Evolutionary conservation across 2,329 filamentous ascomycete genomes (phyloP).

Genomic region (Pseudogymnoascus verrucosus): DNA sequence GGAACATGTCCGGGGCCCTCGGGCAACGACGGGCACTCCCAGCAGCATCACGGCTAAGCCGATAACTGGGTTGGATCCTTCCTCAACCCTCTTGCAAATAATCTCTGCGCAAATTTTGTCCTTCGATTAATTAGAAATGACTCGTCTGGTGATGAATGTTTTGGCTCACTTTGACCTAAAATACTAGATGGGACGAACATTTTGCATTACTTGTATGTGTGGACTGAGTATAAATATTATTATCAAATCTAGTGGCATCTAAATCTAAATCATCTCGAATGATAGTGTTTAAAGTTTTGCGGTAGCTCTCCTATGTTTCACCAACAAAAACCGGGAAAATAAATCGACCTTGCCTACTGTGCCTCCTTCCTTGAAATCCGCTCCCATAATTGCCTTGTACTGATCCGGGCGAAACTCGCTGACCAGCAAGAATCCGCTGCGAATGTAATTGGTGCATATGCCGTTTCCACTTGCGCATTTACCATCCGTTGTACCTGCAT

Average conservation of each 20-base stretch:
- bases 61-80: background rate
- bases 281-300: background rate
- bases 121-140: background rate
- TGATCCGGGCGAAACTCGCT: background rate
- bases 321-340: background rate
- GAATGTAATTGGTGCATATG: background rate
- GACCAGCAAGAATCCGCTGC: background rate
- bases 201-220: background rate
- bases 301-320: background rate
- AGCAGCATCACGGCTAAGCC: background rate
- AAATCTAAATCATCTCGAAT: background rate
- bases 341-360: background rate
- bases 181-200: conserved; percentile 15
- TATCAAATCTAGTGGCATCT: background rate
- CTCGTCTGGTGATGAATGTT: background rate
- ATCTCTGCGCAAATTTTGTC: background rate
- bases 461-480: background rate
- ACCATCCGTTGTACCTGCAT: background rate
- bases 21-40: background rate
- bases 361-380: background rate
- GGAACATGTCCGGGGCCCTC: background rate
- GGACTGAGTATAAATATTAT: background rate
- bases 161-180: conserved; percentile 25
- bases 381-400: background rate
- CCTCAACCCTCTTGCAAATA: background rate